These are phyloP conservation scores for Clarireedia paspali DNA, from an alignment of 2,329 filamentous ascomycete genomes.

Conservation along the genomic window DNA sequence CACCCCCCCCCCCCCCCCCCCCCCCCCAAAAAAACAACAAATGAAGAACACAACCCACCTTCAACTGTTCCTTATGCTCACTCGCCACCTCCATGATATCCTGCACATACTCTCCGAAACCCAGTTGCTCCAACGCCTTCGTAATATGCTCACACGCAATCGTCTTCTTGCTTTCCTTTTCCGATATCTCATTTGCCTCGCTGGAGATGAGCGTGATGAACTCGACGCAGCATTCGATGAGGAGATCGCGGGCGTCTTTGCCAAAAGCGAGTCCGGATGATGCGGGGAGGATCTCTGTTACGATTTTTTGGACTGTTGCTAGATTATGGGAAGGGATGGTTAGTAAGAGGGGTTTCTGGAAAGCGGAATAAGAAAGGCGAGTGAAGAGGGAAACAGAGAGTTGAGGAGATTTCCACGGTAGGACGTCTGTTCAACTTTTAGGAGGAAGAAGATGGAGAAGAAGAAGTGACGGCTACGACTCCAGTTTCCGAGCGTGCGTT, in stretches of 20 bases:
- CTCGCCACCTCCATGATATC: conserved; percentile 80
- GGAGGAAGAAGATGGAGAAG: too few species aligned
- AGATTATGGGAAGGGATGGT: background rate
- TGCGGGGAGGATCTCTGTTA: conserved; percentile 81
- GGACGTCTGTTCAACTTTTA: background rate
- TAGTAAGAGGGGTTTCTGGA: background rate
- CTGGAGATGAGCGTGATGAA: conserved; percentile 98
- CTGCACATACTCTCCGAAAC: conserved; percentile 85
- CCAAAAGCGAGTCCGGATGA: conserved; percentile 77
- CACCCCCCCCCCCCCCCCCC: too few species aligned
- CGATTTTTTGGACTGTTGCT: conserved; percentile 76
- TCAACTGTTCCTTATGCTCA: conserved; percentile 88
- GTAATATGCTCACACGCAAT: conserved; percentile 98
- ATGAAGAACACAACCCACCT: conserved; percentile 47
- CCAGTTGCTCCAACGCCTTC: conserved; percentile 84
- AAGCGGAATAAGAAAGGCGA: background rate
- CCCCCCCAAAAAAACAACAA: too few species aligned
- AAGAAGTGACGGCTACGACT: too few species aligned
- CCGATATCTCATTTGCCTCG: conserved; percentile 96
- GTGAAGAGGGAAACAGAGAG: background rate
- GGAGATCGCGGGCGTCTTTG: conserved; percentile 87
- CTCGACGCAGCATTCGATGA: conserved; percentile 98
- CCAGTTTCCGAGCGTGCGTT: background rate
- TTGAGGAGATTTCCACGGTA: background rate
- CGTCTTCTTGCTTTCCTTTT: conserved; percentile 98